Conservation (phyloP, 1,284 basidiomycete species). For the Marasmius sp. region DNA sequence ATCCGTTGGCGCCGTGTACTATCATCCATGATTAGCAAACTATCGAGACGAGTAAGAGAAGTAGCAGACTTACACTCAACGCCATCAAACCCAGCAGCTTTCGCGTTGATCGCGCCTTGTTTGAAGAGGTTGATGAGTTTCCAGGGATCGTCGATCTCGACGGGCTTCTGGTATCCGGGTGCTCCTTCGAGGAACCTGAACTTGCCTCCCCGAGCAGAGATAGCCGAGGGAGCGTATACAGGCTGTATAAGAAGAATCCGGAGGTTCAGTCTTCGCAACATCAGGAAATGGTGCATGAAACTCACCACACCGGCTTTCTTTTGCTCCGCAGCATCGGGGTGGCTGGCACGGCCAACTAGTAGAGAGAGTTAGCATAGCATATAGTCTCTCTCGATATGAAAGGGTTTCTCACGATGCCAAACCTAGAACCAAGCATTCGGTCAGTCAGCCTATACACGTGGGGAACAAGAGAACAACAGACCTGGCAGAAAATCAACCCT, state of each 20-base stretch:
- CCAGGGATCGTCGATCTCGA: conserved; percentile 39
- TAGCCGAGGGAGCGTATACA: conserved; percentile 35
- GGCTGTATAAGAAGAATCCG: conserved; percentile 20
- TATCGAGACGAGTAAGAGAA: neutral
- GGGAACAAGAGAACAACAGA: conserved; percentile 3
- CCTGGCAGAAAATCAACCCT: conserved; percentile 34
- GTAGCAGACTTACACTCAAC: conserved; percentile 44
- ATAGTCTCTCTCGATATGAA: neutral
- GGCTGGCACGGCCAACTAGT: neutral
- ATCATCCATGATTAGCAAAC: neutral
- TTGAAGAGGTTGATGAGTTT: conserved; percentile 44
- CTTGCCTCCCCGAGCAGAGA: conserved; percentile 35
- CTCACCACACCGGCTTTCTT: conserved; percentile 8
- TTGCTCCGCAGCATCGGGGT: neutral
- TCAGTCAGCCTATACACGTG: neutral
- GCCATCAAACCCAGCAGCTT: conserved; percentile 66
- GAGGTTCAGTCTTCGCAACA: conserved; percentile 16
- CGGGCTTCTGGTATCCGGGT: conserved; percentile 39
- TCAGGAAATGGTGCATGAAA: neutral
- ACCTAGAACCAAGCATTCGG: neutral
- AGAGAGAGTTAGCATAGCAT: neutral
- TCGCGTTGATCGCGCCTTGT: conserved; percentile 53
- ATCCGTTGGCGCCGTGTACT: conserved; percentile 50
- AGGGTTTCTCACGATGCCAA: neutral
- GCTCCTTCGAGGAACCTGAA: conserved; percentile 32